phyloP scores from a whole-genome alignment of 164 flowering plant species.

The Sextonia rubra region DNA sequence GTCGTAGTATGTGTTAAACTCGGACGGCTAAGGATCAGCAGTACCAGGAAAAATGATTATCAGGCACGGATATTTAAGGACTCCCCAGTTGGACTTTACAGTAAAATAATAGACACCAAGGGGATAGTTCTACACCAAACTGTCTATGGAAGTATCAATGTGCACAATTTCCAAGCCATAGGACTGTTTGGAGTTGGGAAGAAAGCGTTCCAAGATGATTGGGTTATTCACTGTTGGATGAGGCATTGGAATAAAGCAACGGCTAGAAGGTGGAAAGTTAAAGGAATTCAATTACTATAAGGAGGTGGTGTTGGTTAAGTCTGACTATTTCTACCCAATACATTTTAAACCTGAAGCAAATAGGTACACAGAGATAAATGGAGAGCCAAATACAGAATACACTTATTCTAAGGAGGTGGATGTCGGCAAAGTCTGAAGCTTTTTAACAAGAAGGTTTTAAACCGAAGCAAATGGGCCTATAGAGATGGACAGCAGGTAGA shows the following conservation, averaged over 20 bases:
- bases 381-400: not conserved
- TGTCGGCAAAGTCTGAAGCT: not conserved
- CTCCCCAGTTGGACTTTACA: not conserved
- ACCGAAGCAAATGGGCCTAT: not conserved
- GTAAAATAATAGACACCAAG: not conserved
- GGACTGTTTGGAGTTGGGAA: not conserved
- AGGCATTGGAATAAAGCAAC: not conserved
- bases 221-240: not conserved
- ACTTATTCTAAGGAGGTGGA: not conserved
- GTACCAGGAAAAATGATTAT: conserved; percentile 3
- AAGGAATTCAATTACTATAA: too few relatives aligned
- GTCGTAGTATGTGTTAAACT: conserved; percentile 86
- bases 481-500: too few relatives aligned
- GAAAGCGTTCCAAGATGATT: not conserved
- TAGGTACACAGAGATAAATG: too few relatives aligned
- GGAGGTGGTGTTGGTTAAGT: not conserved
- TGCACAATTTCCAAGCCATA: not conserved
- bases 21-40: conserved; percentile 55
- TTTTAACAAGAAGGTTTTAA: not conserved
- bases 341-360: too few relatives aligned
- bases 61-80: not conserved
- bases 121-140: not conserved
- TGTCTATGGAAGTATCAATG: not conserved
- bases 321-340: too few relatives aligned
- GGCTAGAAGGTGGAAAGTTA: not conserved